Conservation (phyloP, 2,329 filamentous ascomycete genomes). For the Fusarium sublunatum region DNA sequence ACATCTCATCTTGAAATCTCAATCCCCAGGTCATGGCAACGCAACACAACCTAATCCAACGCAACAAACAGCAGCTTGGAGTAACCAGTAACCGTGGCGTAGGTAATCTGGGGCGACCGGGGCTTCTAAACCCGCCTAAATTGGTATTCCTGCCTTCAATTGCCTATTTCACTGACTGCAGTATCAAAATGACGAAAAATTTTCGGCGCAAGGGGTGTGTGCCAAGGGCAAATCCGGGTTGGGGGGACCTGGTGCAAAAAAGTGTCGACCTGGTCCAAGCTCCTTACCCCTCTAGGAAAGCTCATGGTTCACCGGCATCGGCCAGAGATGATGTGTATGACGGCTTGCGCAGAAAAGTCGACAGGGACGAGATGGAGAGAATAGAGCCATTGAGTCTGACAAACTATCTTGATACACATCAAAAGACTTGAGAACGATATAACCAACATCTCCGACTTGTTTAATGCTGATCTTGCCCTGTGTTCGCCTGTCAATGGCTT, state of each 20-base stretch:
- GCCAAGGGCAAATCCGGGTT: conserved; percentile 43
- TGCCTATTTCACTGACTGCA: conserved; percentile 5
- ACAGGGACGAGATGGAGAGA: background rate
- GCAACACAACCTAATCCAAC: background rate
- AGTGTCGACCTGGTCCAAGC: conserved; percentile 36
- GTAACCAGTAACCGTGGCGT: conserved; percentile 10
- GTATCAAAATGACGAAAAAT: conserved; percentile 38
- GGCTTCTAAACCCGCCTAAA: conserved; percentile 30
- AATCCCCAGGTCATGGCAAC: background rate
- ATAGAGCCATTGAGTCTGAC: conserved; percentile 28
- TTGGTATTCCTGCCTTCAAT: conserved; percentile 29
- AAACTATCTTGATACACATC: background rate
- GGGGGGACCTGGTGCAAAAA: conserved; percentile 39
- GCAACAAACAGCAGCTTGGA: conserved; percentile 6
- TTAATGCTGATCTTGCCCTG: background rate
- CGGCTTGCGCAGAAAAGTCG: conserved; percentile 1
- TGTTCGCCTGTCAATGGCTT: conserved; percentile 9
- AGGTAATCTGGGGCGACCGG: conserved; percentile 33
- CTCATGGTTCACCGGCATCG: conserved; percentile 20
- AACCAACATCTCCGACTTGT: background rate
- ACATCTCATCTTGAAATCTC: conserved; percentile 26
- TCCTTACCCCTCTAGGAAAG: conserved; percentile 44
- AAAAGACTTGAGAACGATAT: background rate
- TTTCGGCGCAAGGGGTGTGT: conserved; percentile 43
- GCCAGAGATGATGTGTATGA: conserved; percentile 7